Evolutionary conservation across 208 protist genomes (phyloP).

Genomic region (Trypanosoma theileri): DNA sequence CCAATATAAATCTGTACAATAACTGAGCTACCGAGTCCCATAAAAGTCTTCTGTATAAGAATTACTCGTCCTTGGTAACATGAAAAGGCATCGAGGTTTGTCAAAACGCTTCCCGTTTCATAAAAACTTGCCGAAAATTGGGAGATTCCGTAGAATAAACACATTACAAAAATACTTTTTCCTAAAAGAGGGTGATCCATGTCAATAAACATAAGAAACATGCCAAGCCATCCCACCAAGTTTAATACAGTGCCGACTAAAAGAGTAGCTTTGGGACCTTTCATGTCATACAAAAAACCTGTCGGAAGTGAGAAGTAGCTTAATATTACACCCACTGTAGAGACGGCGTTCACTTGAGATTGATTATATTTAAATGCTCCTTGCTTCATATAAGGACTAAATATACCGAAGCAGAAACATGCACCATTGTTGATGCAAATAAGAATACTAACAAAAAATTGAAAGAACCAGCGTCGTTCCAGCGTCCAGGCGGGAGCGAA

Average conservation of each 20-base stretch:
- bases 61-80: slow-evolving; percentile 79
- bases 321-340: slow-evolving; percentile 71
- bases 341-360: slow-evolving; percentile 59
- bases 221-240: slow-evolving; percentile 63
- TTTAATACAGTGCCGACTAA: slow-evolving; percentile 61
- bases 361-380: slow-evolving; percentile 58
- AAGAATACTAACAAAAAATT: slow-evolving; percentile 79
- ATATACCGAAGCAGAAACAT: slow-evolving; percentile 79
- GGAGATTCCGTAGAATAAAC: slow-evolving; percentile 69
- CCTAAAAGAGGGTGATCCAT: slow-evolving; percentile 39
- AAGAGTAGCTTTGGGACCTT: slow-evolving; percentile 53
- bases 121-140: slow-evolving; percentile 86
- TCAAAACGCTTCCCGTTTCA: slow-evolving; percentile 74
- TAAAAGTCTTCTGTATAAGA: slow-evolving; percentile 87
- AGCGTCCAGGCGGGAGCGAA: slow-evolving; percentile 16
- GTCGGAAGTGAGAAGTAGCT: slow-evolving; percentile 85
- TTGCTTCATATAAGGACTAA: slow-evolving; percentile 67
- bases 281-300: slow-evolving; percentile 70
- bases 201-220: slow-evolving; percentile 67
- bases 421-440: slow-evolving; percentile 80
- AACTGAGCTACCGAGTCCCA: slow-evolving; percentile 78
- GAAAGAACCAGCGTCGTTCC: slow-evolving; percentile 73
- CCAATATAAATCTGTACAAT: slow-evolving; percentile 74
- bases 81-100: slow-evolving; percentile 71
- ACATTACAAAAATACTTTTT: slow-evolving; percentile 46